Evolutionary conservation across 768 basidiomycete species (phyloP).

Genomic region (Suillus weaverae): DNA sequence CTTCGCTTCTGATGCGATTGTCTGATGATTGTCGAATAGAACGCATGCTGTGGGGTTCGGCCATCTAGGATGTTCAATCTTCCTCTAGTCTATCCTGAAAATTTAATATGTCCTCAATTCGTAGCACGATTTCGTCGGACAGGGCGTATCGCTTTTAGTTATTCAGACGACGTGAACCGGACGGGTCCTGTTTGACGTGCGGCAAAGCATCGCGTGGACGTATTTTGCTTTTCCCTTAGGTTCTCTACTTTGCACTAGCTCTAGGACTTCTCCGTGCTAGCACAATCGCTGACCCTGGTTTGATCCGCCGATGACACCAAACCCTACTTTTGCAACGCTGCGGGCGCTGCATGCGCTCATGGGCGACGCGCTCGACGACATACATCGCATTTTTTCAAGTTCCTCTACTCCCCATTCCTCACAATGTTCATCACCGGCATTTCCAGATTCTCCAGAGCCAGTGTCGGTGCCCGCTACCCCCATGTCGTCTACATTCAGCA

Average conservation of each 20-base stretch:
- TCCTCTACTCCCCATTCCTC: conserved; percentile 18
- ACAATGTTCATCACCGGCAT: conserved; percentile 19
- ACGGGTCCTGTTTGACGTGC: neutral
- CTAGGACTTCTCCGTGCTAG: neutral
- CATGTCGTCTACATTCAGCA: conserved; percentile 30
- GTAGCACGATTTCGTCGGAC: neutral
- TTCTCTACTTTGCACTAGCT: neutral
- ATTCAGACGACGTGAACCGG: neutral
- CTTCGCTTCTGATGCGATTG: neutral
- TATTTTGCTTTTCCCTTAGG: neutral
- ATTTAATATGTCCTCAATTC: neutral
- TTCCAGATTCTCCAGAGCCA: conserved; percentile 31
- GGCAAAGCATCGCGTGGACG: neutral
- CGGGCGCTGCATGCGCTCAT: conserved; percentile 66
- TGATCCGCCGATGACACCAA: conserved; percentile 24
- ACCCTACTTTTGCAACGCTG: conserved; percentile 62
- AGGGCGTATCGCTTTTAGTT: neutral
- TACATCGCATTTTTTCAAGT: conserved; percentile 56
- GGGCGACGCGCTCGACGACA: conserved; percentile 66
- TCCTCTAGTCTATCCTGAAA: neutral
- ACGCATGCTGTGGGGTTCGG: neutral
- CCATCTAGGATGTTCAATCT: neutral
- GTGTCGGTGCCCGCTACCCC: conserved; percentile 29
- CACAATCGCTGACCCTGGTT: neutral
- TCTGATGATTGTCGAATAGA: conserved; percentile 1